Evolutionary conservation across 1,284 basidiomycete species (phyloP).

Genomic region (Earliella scabrosa): DNA sequence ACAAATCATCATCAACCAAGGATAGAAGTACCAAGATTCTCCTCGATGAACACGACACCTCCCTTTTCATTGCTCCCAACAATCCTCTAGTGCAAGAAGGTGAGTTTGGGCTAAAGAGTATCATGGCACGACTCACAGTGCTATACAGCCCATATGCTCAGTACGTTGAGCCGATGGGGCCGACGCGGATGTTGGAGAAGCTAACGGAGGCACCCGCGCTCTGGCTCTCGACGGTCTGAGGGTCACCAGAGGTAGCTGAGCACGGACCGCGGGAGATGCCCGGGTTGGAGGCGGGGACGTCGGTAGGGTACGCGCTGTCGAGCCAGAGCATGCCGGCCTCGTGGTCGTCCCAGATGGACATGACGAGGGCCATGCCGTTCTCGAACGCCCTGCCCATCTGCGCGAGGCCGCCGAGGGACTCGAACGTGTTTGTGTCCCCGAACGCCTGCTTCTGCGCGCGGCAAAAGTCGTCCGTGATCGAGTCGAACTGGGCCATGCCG

Average conservation of each 20-base stretch:
- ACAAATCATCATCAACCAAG: too few relatives aligned
- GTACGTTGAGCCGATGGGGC: slow-evolving; percentile 50
- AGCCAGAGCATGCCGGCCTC: slow-evolving; percentile 59
- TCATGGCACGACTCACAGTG: neutral
- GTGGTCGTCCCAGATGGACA: slow-evolving; percentile 34
- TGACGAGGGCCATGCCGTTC: slow-evolving; percentile 54
- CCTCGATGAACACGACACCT: too few relatives aligned
- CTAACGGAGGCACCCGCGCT: slow-evolving; percentile 45
- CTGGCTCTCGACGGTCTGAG: slow-evolving; percentile 46
- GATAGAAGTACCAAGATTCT: too few relatives aligned
- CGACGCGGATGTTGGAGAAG: slow-evolving; percentile 60
- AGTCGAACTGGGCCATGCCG: slow-evolving; percentile 39
- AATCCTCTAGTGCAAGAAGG: too few relatives aligned
- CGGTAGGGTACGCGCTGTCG: slow-evolving; percentile 54
- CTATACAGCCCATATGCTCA: neutral
- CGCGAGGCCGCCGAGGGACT: slow-evolving; percentile 36
- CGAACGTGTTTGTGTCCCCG: slow-evolving; percentile 39
- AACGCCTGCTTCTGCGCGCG: slow-evolving; percentile 40
- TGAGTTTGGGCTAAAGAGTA: neutral
- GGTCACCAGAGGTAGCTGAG: slow-evolving; percentile 48
- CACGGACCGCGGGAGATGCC: slow-evolving; percentile 59
- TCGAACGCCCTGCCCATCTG: slow-evolving; percentile 47
- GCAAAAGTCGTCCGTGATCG: slow-evolving; percentile 42
- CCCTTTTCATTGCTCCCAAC: too few relatives aligned
- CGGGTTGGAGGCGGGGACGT: slow-evolving; percentile 40